These are phyloP conservation scores for Naegleria lovaniensis DNA, from an alignment of 208 protist species.

Conservation along the genomic window DNA sequence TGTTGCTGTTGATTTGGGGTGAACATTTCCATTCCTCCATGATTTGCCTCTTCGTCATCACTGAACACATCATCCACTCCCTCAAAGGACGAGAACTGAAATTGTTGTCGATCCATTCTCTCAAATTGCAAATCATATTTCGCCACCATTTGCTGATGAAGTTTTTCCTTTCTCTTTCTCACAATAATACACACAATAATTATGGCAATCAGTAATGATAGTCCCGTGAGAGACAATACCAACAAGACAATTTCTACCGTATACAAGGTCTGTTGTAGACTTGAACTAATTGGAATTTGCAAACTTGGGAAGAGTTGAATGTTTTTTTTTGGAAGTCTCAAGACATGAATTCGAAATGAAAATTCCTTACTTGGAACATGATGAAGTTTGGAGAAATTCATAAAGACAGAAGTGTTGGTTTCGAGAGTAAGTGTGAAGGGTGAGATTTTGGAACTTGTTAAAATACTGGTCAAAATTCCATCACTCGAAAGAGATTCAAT, in stretches of 20 bases:
- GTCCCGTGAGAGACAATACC: not conserved
- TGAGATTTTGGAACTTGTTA: not conserved
- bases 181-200: not conserved
- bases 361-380: not conserved
- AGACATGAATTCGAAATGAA: not conserved
- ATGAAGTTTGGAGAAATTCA: constrained; percentile 2
- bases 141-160: not conserved
- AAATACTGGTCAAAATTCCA: not conserved
- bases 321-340: not conserved
- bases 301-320: not conserved
- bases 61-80: not conserved
- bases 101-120: not conserved
- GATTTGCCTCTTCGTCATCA: not conserved
- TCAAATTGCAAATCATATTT: not conserved
- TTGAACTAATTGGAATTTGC: not conserved
- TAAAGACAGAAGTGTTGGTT: not conserved
- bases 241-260: not conserved
- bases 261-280: not conserved
- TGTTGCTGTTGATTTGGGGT: not conserved
- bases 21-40: not conserved
- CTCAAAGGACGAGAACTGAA: not conserved
- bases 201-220: not conserved
- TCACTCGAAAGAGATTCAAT: not conserved
- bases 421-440: not conserved
- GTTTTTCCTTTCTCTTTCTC: not conserved